Percentiles rank a stretch among this genome's conserved stretches.
These are phyloP conservation scores for Geranium rotundifolium DNA, from an alignment of 345 rosid genomes.

Conservation along the genomic window DNA sequence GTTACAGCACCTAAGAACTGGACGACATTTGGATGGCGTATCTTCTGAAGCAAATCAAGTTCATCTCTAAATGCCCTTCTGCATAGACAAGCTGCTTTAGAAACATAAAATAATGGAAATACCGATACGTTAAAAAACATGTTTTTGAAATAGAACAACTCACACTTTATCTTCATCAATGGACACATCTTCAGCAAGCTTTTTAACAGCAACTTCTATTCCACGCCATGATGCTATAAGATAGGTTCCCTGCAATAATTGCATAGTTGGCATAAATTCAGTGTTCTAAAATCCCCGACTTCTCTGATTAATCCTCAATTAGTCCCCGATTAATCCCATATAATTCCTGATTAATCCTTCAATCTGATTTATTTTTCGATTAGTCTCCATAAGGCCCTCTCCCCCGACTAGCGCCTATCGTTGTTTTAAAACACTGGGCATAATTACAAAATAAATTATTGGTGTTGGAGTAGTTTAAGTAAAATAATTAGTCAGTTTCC, in stretches of 20 bases:
- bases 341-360: too few relatives aligned
- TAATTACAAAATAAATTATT: too few relatives aligned
- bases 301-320: too few relatives aligned
- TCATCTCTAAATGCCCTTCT: constrained; percentile 83
- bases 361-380: too few relatives aligned
- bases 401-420: too few relatives aligned
- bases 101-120: background rate
- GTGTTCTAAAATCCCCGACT: too few relatives aligned
- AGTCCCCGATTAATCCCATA: too few relatives aligned
- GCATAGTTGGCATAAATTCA: background rate
- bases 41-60: constrained; percentile 86
- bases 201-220: constrained; percentile 85
- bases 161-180: constrained; percentile 80
- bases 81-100: constrained; percentile 11
- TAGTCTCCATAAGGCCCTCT: too few relatives aligned
- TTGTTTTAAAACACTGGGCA: too few relatives aligned
- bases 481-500: too few relatives aligned
- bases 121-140: background rate
- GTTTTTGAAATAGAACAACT: constrained; percentile 7
- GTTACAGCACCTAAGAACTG: constrained; percentile 98
- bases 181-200: constrained; percentile 61
- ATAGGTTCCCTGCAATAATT: constrained; percentile 64
- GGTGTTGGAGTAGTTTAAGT: too few relatives aligned
- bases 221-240: constrained; percentile 83
- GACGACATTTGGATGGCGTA: constrained; percentile 89